Evolutionary conservation across 179 eudicot genomes (phyloP).

Genomic region (Beta macrorhiza): DNA sequence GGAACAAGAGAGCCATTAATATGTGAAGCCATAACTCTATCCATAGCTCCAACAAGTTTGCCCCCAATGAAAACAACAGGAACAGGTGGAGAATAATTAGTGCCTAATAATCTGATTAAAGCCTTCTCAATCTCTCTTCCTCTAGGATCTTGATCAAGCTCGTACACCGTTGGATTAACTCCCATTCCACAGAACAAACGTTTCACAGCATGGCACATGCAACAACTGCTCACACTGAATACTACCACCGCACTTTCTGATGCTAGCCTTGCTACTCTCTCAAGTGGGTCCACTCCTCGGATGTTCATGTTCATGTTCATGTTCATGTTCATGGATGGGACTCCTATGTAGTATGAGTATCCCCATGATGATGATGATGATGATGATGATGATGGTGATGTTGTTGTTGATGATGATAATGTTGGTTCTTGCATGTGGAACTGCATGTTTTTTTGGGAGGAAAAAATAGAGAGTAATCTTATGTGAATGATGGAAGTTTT

Average conservation of each 20-base stretch:
- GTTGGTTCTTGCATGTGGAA: slow-evolving; percentile 36
- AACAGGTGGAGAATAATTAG: slow-evolving; percentile 42
- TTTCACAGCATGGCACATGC: slow-evolving; percentile 82
- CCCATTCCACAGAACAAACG: slow-evolving; percentile 63
- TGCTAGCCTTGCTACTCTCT: slow-evolving; percentile 56
- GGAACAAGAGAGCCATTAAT: slow-evolving; percentile 72
- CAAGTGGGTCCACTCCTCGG: slow-evolving; percentile 38
- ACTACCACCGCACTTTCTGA: slow-evolving; percentile 71
- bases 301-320: no score
- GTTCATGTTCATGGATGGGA: not conserved
- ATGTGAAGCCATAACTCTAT: slow-evolving; percentile 68
- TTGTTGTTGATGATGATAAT: slow-evolving; percentile 3
- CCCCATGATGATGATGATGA: slow-evolving; percentile 38
- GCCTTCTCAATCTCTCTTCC: slow-evolving; percentile 63
- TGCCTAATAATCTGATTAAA: slow-evolving; percentile 43
- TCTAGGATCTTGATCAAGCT: slow-evolving; percentile 61
- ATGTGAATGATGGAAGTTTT: not conserved
- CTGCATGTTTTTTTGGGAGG: slow-evolving; percentile 32
- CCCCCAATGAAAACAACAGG: slow-evolving; percentile 76
- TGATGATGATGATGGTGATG: slow-evolving; percentile 9
- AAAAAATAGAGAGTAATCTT: not conserved
- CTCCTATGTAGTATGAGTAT: slow-evolving; percentile 35
- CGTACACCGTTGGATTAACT: slow-evolving; percentile 59
- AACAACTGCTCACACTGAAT: slow-evolving; percentile 64
- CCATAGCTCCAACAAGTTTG: slow-evolving; percentile 66